Percentiles rank a stretch among this genome's conserved stretches.
Conservation (phyloP, 2,329 filamentous ascomycete genomes). For the Xylariaceae sp. region DNA sequence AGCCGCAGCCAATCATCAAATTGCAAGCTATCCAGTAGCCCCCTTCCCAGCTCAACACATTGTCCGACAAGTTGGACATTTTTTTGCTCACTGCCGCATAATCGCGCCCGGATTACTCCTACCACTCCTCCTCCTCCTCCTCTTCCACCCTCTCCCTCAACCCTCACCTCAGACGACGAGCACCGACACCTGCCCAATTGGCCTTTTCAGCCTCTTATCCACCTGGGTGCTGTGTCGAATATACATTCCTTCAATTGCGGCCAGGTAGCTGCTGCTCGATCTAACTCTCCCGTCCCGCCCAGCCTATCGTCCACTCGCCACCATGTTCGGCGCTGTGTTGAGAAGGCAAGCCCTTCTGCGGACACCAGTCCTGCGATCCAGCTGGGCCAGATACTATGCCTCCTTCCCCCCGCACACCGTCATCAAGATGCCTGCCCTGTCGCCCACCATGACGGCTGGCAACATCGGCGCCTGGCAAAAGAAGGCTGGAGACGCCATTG, state of each 20-base stretch:
- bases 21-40: slow-evolving; percentile 4
- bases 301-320: slow-evolving; percentile 27
- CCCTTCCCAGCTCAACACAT: slow-evolving; percentile 20
- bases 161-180: slow-evolving; percentile 8
- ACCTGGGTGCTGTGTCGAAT: slow-evolving; percentile 16
- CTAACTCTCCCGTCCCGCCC: slow-evolving; percentile 17
- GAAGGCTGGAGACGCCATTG: slow-evolving; percentile 83
- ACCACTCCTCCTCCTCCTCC: slow-evolving; percentile 4
- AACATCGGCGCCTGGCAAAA: slow-evolving; percentile 99
- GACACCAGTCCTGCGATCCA: slow-evolving; percentile 46
- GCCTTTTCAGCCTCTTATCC: slow-evolving; percentile 14
- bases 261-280: slow-evolving; percentile 12
- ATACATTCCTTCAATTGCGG: slow-evolving; percentile 5
- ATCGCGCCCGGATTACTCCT: slow-evolving; percentile 15
- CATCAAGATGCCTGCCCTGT: slow-evolving; percentile 96
- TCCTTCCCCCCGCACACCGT: slow-evolving; percentile 93
- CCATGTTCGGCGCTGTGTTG: slow-evolving; percentile 61
- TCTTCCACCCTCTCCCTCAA: slow-evolving; percentile 2
- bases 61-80: no score
- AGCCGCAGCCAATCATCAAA: slow-evolving; percentile 21
- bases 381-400: slow-evolving; percentile 62
- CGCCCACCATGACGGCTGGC: slow-evolving; percentile 93
- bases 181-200: slow-evolving; percentile 23
- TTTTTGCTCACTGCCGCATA: slow-evolving; percentile 26
- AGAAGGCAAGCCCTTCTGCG: slow-evolving; percentile 59